Conservation (phyloP, 1,284 basidiomycete species). For the Earliella scabrosa region DNA sequence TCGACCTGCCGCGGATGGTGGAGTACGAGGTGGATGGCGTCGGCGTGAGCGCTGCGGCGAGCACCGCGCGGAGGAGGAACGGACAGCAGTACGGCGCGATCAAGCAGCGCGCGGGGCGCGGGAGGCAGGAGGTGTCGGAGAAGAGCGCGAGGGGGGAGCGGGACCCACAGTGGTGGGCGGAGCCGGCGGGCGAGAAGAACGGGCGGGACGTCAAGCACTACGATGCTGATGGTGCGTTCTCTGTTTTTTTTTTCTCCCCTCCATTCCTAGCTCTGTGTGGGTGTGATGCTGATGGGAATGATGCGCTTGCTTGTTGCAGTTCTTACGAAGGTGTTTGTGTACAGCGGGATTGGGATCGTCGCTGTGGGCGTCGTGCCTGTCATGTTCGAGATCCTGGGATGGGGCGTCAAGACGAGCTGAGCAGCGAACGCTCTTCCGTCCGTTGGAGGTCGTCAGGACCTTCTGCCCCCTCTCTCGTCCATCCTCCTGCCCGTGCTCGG, state of each 20-base stretch:
- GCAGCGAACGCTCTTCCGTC: too few relatives aligned
- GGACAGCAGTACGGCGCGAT: slow-evolving; percentile 12
- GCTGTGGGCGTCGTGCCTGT: slow-evolving; percentile 66
- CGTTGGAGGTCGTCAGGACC: not conserved
- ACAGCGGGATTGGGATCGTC: slow-evolving; percentile 82
- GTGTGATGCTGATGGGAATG: slow-evolving; percentile 2
- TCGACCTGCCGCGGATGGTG: slow-evolving; percentile 67
- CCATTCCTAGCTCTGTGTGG: not conserved
- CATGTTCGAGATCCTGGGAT: slow-evolving; percentile 71
- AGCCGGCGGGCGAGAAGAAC: slow-evolving; percentile 33
- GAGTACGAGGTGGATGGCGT: slow-evolving; percentile 39
- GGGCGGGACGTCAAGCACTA: slow-evolving; percentile 65
- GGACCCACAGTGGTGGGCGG: slow-evolving; percentile 29
- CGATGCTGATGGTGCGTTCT: slow-evolving; percentile 79
- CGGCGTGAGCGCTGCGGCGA: slow-evolving; percentile 23
- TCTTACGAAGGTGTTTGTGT: slow-evolving; percentile 90
- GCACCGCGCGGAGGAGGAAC: slow-evolving; percentile 13
- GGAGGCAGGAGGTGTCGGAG: slow-evolving; percentile 9
- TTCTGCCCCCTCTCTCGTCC: too few relatives aligned
- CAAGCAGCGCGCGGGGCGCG: slow-evolving; percentile 25
- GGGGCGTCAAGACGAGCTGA: slow-evolving; percentile 51
- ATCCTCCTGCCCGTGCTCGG: not conserved
- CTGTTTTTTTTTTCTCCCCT: not conserved
- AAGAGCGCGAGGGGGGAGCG: slow-evolving; percentile 26
- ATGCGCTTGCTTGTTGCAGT: slow-evolving; percentile 48